A percentile compares a stretch with the other conserved stretches of the same genome.
Evolutionary conservation across 768 basidiomycete species (phyloP).

Genomic region (Trametes cingulata): DNA sequence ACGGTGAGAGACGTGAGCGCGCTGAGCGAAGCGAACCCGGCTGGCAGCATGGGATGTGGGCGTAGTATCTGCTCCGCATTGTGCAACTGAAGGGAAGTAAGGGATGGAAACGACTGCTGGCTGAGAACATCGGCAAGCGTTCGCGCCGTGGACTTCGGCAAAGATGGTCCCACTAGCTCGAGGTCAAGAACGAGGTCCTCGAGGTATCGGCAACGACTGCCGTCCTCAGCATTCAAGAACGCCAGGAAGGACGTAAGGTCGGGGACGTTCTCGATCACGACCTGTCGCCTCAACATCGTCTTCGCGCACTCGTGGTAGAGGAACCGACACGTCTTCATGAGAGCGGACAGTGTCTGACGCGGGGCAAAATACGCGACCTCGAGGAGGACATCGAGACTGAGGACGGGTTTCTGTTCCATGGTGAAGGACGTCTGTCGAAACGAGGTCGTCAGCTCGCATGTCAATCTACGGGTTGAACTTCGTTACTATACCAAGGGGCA

Average conservation of each 20-base stretch:
- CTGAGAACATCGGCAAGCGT: neutral
- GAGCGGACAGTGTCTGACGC: neutral
- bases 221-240: neutral
- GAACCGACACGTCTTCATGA: neutral
- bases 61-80: neutral
- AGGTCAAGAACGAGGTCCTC: neutral
- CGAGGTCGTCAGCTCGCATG: too few species aligned
- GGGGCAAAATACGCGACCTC: neutral
- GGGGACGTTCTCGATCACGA: neutral
- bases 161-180: neutral
- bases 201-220: neutral
- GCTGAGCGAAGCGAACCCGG: neutral
- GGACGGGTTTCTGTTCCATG: neutral
- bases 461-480: too few species aligned
- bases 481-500: too few species aligned
- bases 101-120: neutral
- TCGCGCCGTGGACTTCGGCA: neutral
- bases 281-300: neutral
- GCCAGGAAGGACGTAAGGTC: conserved; percentile 1
- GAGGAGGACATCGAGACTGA: neutral
- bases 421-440: too few species aligned
- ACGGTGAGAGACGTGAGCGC: neutral
- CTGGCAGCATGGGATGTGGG: neutral
- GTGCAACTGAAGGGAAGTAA: neutral
- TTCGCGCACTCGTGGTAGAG: conserved; percentile 4